Base-by-base conservation (phyloP, 2,329 filamentous ascomycete genomes). In the Ophiobolus disseminans region DNA sequence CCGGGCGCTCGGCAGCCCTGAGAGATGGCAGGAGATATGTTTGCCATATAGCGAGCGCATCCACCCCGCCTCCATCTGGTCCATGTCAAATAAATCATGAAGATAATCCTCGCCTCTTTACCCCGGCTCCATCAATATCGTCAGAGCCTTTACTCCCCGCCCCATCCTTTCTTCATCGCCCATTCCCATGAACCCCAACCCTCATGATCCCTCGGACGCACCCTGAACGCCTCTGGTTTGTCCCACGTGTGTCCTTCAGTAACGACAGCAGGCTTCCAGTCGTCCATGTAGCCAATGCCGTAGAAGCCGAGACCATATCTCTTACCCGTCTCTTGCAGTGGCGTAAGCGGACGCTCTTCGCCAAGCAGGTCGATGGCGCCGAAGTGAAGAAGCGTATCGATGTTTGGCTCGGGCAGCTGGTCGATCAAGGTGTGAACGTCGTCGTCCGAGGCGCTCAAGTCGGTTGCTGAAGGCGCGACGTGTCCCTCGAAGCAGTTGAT, bases 151-250 rank as follows among this genome's bases (percentile, higher is more conserved):
- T 34, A 47, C 40, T 49, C 25, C n/a, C 52, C 20, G 4, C 20
- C 39, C 53, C 50, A 53, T 1, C 45, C 54, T 19, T 40, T 43
- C 35, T 25, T 25, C 8, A 50, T 23, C n/a, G 50, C 59, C 59
- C 61, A 62, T 21, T 59, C 48, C 55, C 44, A 45, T n/a, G 58
- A 58, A 13, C 59, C 61, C 61, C 61, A 66, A 2, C 58, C 59
- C 5, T 48, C 49, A 43, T 62, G 56, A 3, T 57, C 43, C 9
- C 40, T 44, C 0, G 60, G 61, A 3, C 57, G 39, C 2, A 62
- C 53, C 17, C 58, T 31, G 21, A 59, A 62, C 3, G 46, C 37
- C 31, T 50, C 35, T 0, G n/a, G n/a, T n/a, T n/a, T n/a, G n/a
- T n/a, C n/a, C n/a, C n/a, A n/a, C n/a, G n/a, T n/a, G n/a, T n/a